Evolutionary conservation across 139 green algal species (phyloP).

Genomic region (Coccomyxa sp.): DNA sequence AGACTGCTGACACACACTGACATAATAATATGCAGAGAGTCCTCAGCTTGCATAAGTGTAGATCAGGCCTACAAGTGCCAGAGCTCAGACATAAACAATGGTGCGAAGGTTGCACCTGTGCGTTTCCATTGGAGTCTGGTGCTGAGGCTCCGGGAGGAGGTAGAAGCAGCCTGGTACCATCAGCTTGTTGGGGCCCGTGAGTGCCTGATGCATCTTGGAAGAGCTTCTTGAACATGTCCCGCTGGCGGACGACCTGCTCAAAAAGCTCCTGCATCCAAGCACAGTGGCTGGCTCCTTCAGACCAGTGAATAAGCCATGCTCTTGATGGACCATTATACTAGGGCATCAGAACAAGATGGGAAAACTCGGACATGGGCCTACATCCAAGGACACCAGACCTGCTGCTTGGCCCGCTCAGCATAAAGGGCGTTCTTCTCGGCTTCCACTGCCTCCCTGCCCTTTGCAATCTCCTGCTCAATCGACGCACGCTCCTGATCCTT

Average conservation of each 20-base stretch:
- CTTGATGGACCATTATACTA: too few species aligned
- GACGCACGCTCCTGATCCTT: conserved; percentile 25
- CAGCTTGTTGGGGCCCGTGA: background rate
- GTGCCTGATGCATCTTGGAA: conserved; percentile 10
- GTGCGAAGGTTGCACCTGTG: background rate
- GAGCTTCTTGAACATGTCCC: conserved; percentile 43
- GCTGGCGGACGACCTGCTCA: conserved; percentile 40
- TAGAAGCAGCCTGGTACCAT: background rate
- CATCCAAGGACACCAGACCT: background rate
- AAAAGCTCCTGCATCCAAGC: conserved; percentile 6
- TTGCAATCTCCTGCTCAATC: conserved; percentile 7
- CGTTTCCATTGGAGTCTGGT: background rate
- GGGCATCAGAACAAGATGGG: too few species aligned
- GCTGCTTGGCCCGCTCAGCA: background rate
- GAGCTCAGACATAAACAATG: too few species aligned
- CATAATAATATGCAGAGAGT: too few species aligned
- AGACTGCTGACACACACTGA: too few species aligned
- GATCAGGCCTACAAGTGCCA: too few species aligned
- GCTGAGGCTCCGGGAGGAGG: background rate
- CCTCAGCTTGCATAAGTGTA: too few species aligned
- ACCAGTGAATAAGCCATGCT: too few species aligned
- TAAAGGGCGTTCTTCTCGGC: conserved; percentile 8
- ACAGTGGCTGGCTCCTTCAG: background rate
- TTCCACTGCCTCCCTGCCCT: conserved; percentile 13
- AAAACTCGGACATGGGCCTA: too few species aligned